A percentile compares a stretch with the other conserved stretches of the same genome.
Evolutionary conservation across 495 filamentous ascomycete genomes (phyloP).

Genomic region (Chaetomium fimeti): DNA sequence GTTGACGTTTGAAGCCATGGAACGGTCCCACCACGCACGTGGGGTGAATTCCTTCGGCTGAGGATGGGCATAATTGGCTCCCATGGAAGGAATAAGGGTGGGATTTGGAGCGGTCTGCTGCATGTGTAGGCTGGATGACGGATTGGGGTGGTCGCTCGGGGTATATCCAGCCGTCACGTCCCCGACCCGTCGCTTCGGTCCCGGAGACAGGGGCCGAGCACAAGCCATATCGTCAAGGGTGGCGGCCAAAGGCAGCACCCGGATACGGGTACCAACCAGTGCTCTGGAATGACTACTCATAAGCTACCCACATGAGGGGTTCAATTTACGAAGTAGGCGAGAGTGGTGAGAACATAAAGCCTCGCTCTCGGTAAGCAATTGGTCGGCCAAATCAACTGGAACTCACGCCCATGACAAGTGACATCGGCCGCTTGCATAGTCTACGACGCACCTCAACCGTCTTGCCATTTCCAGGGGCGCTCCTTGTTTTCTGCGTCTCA

Average conservation of each 20-base stretch:
- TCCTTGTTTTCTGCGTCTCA: neutral
- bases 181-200: slow-evolving; percentile 29
- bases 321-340: too few species aligned
- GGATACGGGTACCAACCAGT: slow-evolving; percentile 4
- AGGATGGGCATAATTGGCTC: neutral
- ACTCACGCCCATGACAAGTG: too few species aligned
- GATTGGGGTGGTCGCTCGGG: slow-evolving; percentile 3
- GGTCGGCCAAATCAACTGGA: too few species aligned
- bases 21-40: too few species aligned
- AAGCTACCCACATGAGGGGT: too few species aligned
- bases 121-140: neutral
- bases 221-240: neutral
- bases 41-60: too few species aligned
- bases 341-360: neutral
- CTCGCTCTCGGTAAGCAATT: neutral
- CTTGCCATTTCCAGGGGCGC: neutral
- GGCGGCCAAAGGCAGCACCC: neutral
- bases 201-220: slow-evolving; percentile 15
- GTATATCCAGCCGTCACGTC: slow-evolving; percentile 6
- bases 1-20: too few species aligned
- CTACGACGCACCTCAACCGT: neutral
- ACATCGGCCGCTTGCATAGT: slow-evolving; percentile 3
- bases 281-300: neutral
- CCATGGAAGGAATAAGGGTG: neutral
- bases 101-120: neutral